Conservation (phyloP, 2,329 filamentous ascomycete genomes). For the Neofusicoccum cordaticola region DNA sequence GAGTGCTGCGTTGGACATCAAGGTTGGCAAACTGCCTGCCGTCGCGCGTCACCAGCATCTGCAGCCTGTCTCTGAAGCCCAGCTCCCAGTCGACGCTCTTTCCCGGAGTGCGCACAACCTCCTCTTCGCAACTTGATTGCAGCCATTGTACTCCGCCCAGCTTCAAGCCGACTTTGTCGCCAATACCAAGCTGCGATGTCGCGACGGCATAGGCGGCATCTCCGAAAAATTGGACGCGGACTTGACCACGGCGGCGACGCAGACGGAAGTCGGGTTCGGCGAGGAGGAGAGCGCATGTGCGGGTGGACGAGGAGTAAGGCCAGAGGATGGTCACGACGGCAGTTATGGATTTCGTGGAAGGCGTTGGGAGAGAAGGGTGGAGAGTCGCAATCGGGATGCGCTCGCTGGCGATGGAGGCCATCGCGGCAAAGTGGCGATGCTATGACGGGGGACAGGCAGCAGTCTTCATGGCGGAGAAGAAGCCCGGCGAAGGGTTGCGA, state of each 20-base stretch:
- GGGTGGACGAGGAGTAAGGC: conserved; percentile 80
- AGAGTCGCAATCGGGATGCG: conserved; percentile 32
- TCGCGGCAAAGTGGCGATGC: background rate
- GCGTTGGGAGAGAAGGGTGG: conserved; percentile 28
- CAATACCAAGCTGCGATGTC: conserved; percentile 67
- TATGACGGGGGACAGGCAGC: background rate
- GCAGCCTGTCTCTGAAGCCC: conserved; percentile 42
- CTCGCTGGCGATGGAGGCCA: conserved; percentile 16
- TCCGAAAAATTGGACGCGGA: conserved; percentile 73
- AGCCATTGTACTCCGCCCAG: conserved; percentile 68
- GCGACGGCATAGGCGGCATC: conserved; percentile 68
- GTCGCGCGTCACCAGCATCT: conserved; percentile 43
- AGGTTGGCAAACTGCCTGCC: conserved; percentile 50
- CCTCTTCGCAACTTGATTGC: conserved; percentile 53
- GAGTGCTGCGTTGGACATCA: conserved; percentile 40
- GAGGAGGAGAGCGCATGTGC: conserved; percentile 73
- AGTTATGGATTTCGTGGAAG: conserved; percentile 48
- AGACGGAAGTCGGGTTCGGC: conserved; percentile 82
- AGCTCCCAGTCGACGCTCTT: conserved; percentile 59
- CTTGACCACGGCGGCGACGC: conserved; percentile 73
- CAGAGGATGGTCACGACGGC: conserved; percentile 82
- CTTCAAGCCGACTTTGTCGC: conserved; percentile 69
- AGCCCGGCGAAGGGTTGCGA: background rate
- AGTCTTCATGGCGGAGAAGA: background rate
- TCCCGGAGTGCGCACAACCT: conserved; percentile 52